Evolutionary conservation across 768 basidiomycete species (phyloP).

Genomic region (Udeniomyces megalosporus): DNA sequence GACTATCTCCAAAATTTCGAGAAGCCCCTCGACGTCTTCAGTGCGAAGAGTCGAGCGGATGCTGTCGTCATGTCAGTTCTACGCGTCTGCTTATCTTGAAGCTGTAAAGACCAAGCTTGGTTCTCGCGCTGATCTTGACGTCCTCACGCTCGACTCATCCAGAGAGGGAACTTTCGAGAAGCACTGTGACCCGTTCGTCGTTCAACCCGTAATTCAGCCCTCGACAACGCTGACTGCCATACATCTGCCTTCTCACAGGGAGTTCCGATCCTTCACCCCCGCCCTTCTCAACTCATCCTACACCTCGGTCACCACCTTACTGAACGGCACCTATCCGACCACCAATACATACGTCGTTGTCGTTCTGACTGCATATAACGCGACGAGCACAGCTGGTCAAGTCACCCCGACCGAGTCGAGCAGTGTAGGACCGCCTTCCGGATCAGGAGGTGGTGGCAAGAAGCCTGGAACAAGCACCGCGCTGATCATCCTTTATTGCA

Average conservation of each 20-base stretch:
- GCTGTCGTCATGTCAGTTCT: constrained; percentile 15
- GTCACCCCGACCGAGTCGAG: constrained; percentile 19
- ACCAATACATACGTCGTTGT: constrained; percentile 45
- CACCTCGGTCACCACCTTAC: constrained; percentile 27
- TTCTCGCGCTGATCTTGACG: no score
- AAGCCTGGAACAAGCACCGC: neutral
- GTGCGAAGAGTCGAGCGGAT: neutral
- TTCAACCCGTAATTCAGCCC: no score
- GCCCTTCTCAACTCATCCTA: constrained; percentile 43
- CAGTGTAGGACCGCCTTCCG: neutral
- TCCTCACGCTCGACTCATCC: no score
- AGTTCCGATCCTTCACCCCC: constrained; percentile 42
- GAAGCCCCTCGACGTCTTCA: constrained; percentile 38
- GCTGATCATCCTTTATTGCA: constrained; percentile 44
- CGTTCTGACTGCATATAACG: constrained; percentile 48
- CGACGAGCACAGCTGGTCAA: constrained; percentile 32
- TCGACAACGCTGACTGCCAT: no score
- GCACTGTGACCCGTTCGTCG: neutral
- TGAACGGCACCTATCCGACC: constrained; percentile 9
- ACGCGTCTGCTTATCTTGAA: no score
- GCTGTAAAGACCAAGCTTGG: no score
- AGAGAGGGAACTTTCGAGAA: constrained; percentile 31
- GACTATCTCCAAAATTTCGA: constrained; percentile 54
- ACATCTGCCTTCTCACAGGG: constrained; percentile 9
- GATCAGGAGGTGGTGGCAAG: neutral